Conservation (phyloP, 768 basidiomycete species). For the Astraeus odoratus region DNA sequence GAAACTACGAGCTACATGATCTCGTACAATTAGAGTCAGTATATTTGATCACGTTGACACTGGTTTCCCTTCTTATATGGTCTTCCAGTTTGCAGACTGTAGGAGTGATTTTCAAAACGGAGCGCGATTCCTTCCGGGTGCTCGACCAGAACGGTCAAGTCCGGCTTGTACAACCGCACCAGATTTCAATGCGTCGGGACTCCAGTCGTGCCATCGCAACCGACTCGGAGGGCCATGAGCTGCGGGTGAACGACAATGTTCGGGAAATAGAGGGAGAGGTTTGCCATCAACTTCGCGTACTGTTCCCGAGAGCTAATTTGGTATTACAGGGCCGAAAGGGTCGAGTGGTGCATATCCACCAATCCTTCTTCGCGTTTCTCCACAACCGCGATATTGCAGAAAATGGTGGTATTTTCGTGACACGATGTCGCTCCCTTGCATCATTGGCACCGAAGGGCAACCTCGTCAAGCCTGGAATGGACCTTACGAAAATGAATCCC, state of each 20-base stretch:
- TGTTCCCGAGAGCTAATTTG: neutral
- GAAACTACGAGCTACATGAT: constrained; percentile 94
- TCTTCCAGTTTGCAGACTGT: constrained; percentile 74
- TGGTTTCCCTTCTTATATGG: constrained; percentile 9
- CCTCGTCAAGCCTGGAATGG: constrained; percentile 55
- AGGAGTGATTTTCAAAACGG: constrained; percentile 96
- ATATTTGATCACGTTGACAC: neutral
- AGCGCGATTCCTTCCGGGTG: constrained; percentile 92
- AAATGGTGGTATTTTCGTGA: constrained; percentile 93
- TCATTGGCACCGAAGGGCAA: constrained; percentile 85
- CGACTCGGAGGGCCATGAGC: constrained; percentile 82
- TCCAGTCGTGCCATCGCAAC: constrained; percentile 79
- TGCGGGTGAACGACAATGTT: constrained; percentile 84
- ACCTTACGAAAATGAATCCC: constrained; percentile 91
- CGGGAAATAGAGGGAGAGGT: constrained; percentile 90
- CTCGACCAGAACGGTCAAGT: constrained; percentile 91
- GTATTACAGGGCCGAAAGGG: constrained; percentile 69
- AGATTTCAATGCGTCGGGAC: constrained; percentile 87
- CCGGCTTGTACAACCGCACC: constrained; percentile 85
- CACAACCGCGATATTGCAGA: constrained; percentile 87
- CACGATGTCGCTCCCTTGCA: constrained; percentile 72
- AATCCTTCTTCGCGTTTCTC: constrained; percentile 89
- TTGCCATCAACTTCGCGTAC: constrained; percentile 15
- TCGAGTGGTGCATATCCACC: constrained; percentile 86
- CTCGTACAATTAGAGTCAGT: constrained; percentile 94